Percentiles rank a stretch among this genome's conserved stretches.
Evolutionary conservation across 1,139 yeast genomes (phyloP).

Genomic region (Candida sanyaensis): DNA sequence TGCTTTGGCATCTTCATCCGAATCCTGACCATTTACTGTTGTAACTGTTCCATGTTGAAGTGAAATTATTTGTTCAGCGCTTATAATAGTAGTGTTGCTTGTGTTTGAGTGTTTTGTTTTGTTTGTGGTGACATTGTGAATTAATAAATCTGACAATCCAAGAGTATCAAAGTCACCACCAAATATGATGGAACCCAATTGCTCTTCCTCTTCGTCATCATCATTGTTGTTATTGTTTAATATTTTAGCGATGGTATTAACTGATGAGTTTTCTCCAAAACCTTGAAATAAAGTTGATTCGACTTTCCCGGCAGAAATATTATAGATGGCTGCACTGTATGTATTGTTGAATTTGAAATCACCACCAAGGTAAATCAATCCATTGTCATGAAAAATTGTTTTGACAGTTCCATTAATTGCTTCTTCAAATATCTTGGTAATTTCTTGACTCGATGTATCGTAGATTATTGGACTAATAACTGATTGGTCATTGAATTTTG

Average conservation of each 20-base stretch:
- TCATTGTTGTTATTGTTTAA: conserved; percentile 32
- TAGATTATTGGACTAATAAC: conserved; percentile 56
- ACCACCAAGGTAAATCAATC: conserved; percentile 79
- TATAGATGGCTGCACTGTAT: conserved; percentile 68
- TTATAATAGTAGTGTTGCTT: conserved; percentile 39
- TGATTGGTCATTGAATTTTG: conserved; percentile 33
- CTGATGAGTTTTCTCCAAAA: conserved; percentile 58
- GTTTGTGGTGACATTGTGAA: conserved; percentile 29
- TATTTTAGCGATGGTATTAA: conserved; percentile 65
- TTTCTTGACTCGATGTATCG: conserved; percentile 47
- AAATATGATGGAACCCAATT: conserved; percentile 58
- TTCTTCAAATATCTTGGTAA: conserved; percentile 36
- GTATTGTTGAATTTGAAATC: conserved; percentile 57
- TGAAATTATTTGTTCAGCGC: conserved; percentile 69
- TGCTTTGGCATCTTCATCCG: conserved; percentile 32
- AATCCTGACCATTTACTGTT: conserved; percentile 50
- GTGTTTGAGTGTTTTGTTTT: conserved; percentile 27
- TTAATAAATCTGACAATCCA: conserved; percentile 52
- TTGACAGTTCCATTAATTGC: conserved; percentile 50
- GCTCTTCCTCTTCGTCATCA: conserved; percentile 25
- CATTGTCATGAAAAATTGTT: conserved; percentile 48
- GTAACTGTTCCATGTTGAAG: conserved; percentile 62
- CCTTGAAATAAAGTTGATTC: conserved; percentile 72
- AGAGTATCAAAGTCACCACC: conserved; percentile 75
- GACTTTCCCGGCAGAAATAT: conserved; percentile 46